These are phyloP conservation scores for Tricholoma hemisulphureum DNA, from an alignment of 768 basidiomycete species.

Conservation along the genomic window DNA sequence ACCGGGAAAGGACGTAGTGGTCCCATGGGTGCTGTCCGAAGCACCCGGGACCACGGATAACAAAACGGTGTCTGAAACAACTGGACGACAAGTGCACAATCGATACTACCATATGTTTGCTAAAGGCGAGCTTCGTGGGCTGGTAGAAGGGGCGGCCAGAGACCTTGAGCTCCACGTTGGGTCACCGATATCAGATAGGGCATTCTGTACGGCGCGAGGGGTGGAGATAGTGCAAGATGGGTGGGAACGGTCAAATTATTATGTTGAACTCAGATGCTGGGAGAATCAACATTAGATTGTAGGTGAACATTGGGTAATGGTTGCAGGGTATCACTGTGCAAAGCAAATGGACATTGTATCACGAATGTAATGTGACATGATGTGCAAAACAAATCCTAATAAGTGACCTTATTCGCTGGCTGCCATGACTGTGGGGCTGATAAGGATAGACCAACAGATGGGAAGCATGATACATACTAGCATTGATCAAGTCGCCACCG, in stretches of 20 bases:
- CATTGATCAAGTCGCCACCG: slow-evolving; percentile 93
- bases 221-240: slow-evolving; percentile 70
- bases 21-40: slow-evolving; percentile 78
- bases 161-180: slow-evolving; percentile 57
- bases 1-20: slow-evolving; percentile 76
- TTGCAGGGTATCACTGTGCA: slow-evolving; percentile 1
- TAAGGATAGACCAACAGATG: slow-evolving; percentile 2
- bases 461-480: slow-evolving; percentile 62
- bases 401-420: slow-evolving; percentile 71
- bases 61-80: slow-evolving; percentile 16
- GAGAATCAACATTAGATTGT: slow-evolving; percentile 11
- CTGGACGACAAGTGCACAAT: slow-evolving; percentile 56
- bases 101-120: slow-evolving; percentile 97
- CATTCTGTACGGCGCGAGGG: slow-evolving; percentile 36
- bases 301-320: slow-evolving; percentile 11
- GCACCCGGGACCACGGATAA: slow-evolving; percentile 17
- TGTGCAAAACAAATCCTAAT: slow-evolving; percentile 31
- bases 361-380: slow-evolving; percentile 22
- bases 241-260: slow-evolving; percentile 90
- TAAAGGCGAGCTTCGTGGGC: slow-evolving; percentile 65
- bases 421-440: slow-evolving; percentile 69
- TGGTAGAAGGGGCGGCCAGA: slow-evolving; percentile 63
- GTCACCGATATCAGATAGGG: slow-evolving; percentile 12
- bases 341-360: slow-evolving; percentile 9
- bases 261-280: slow-evolving; percentile 76